These are phyloP conservation scores for Barnettozyma salicaria DNA, from an alignment of 805 yeast species.

Conservation along the genomic window DNA sequence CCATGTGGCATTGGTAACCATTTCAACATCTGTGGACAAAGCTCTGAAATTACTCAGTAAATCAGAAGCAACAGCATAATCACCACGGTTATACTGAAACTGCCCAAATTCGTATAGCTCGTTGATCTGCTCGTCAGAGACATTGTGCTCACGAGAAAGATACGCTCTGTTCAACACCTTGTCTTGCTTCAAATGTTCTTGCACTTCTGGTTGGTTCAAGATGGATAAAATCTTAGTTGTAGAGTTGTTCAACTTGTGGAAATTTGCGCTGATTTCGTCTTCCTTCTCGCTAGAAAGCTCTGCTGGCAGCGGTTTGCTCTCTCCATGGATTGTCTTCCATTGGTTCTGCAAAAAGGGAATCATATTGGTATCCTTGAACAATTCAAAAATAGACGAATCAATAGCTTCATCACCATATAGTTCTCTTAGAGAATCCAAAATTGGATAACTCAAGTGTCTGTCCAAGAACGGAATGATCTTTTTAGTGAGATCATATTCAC, in stretches of 20 bases:
- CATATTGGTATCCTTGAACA: constrained; percentile 55
- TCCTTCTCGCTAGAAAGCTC: constrained; percentile 36
- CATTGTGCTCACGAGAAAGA: constrained; percentile 38
- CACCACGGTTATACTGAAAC: constrained; percentile 58
- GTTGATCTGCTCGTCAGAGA: constrained; percentile 43
- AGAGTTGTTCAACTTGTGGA: constrained; percentile 33
- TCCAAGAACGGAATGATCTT: constrained; percentile 54
- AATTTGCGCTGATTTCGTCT: constrained; percentile 27
- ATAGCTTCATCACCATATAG: constrained; percentile 41
- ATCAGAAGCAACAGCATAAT: constrained; percentile 54
- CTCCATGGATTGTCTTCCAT: constrained; percentile 37
- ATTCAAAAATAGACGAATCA: constrained; percentile 42
- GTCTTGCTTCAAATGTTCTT: constrained; percentile 47
- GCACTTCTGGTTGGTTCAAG: constrained; percentile 44
- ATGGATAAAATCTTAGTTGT: constrained; percentile 42
- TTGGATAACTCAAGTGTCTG: constrained; percentile 51
- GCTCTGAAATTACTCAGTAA: constrained; percentile 51
- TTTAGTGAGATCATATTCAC: constrained; percentile 47
- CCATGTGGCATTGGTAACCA: constrained; percentile 56
- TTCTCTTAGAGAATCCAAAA: constrained; percentile 42
- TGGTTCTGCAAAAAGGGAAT: constrained; percentile 42
- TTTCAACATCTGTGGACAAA: constrained; percentile 44
- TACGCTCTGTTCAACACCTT: constrained; percentile 46
- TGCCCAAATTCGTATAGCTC: constrained; percentile 54
- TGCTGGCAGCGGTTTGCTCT: constrained; percentile 31